Base-by-base conservation (phyloP, 2,329 filamentous ascomycete species). In the Colletotrichum truncatum region DNA sequence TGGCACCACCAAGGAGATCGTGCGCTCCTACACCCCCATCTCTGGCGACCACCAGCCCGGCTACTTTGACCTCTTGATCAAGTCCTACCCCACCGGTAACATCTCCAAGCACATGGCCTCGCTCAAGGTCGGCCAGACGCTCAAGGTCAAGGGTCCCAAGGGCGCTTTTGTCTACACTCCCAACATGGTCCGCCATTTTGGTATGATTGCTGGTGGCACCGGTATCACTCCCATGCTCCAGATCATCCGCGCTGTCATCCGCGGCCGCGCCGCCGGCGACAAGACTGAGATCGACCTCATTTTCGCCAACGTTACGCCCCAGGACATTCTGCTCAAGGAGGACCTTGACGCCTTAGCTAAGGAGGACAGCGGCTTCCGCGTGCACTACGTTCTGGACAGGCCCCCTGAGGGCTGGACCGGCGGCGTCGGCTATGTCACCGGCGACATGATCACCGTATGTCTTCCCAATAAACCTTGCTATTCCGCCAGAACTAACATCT, bases 191-290 rank as follows among this genome's bases (percentile, higher is more conserved):
- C 91, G 93, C 70, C 93, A 93, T 81, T 97, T 99, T 72, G 96
- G 94, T 76, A 99, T 99, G 96, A 93, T 99, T 76, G 94, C 96
- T 69, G 96, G 96, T 71, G 96, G 96, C 70, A 98, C 96, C 32
- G 96, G 96, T 72, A 98, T 99, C 79, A 98, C 96, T 9, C 96
- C 96, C 67, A 99, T 99, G 96, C 87, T 98, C 69, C 96, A 99
- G 84, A 89, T 99, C 73, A 90, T 97, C 77, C 92, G 94, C 74
- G 96, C 95, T 64, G 94, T 98, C 72, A 88, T 94, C 73, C 89
- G 93, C 71, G 93, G 93, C 74, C 89, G 93, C 71, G 85, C 89
- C 58, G 84, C 89, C 53, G 94, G 91, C 67, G 94, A 97, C 81
- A 90, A 83, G 76, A 99, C 96, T 67, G 85, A 97, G 84, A 89